Base-by-base conservation (phyloP, 768 basidiomycete species). In the Pisolithus tinctorius region DNA sequence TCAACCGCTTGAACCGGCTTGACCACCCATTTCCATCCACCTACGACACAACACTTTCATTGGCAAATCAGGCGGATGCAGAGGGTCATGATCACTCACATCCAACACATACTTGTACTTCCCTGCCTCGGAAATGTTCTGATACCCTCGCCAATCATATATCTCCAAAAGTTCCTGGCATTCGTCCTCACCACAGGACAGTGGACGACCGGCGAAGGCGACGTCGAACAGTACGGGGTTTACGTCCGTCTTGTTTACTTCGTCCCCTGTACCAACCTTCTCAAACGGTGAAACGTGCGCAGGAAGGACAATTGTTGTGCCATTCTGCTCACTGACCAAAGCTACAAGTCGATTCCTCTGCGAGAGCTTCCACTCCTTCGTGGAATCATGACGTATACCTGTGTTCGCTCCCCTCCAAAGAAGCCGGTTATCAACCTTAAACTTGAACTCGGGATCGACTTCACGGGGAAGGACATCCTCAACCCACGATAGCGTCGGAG, bases 351-450 rank as follows among this genome's bases (percentile, higher is more conserved):
- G 66, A 27, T 73, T 60, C 3, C 82, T 65, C 54, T 83, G 82
- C 13, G 76, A 69, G 23, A 66, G 61, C 54, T 68, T 56, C 81
- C 81, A 82, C 1, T 69, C 69, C 8, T 69, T 71, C 6, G 58
- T 56, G 5, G 55, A 51, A 20, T 63, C 58, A 48, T 77, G 70
- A 47, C 56, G 66, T 26, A 78, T 82, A 16, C 85, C 86, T 0
- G 85, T 86, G 44, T 79, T 84, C 36, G 77, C 75, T 7, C 86
- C 86, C 47, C 86, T 72, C 86, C 86, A 88, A 47, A 83, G 69
- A 17, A 86, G 59, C 6, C 78, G 69, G 59, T 83, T 78, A 62
- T 84, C 76, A 4, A 65, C 41, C 68, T 82, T 87, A n/a, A 80
- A 73, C n/a, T 80, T 76, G 76, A 81, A 87, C 0, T 71, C 73